Evolutionary conservation across 192 early-diverging fungal species (phyloP).

Genomic region (Coemansia sp.): DNA sequence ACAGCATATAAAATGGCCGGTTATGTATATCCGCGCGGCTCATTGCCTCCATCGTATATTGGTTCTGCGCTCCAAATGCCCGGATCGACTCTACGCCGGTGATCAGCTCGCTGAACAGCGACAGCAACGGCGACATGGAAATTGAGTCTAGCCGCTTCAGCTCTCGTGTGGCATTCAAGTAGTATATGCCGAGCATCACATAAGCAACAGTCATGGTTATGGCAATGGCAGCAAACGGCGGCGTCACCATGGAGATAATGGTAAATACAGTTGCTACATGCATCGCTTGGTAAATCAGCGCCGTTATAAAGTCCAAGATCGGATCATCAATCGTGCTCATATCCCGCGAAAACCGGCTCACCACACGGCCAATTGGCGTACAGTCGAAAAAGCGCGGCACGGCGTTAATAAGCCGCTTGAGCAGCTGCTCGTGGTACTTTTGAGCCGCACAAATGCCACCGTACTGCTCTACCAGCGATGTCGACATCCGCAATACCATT

Average conservation of each 20-base stretch:
- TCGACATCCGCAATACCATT: constrained; percentile 40
- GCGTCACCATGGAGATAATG: constrained; percentile 65
- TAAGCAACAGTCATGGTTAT: constrained; percentile 60
- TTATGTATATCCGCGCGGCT: constrained; percentile 73
- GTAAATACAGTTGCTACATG: constrained; percentile 59
- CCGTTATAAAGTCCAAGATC: constrained; percentile 54
- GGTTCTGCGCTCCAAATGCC: constrained; percentile 75
- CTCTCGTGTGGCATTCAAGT: constrained; percentile 78
- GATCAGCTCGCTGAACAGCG: constrained; percentile 81
- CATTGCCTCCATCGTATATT: constrained; percentile 69
- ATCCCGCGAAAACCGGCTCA: constrained; percentile 88
- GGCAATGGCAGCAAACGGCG: constrained; percentile 72
- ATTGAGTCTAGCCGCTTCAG: constrained; percentile 85
- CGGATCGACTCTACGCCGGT: constrained; percentile 77
- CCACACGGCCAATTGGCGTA: constrained; percentile 84
- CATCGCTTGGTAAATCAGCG: constrained; percentile 56
- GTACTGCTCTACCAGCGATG: constrained; percentile 19
- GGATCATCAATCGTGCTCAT: constrained; percentile 78
- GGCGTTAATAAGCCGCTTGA: constrained; percentile 64
- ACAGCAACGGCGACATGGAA: constrained; percentile 71
- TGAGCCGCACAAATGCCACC: constrained; percentile 57
- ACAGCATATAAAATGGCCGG: constrained; percentile 81
- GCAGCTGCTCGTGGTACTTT: constrained; percentile 57
- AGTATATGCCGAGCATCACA: constrained; percentile 65
- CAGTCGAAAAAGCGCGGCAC: constrained; percentile 87